Conservation (phyloP, 2,329 filamentous ascomycete genomes). For the Neofusicoccum sp. region DNA sequence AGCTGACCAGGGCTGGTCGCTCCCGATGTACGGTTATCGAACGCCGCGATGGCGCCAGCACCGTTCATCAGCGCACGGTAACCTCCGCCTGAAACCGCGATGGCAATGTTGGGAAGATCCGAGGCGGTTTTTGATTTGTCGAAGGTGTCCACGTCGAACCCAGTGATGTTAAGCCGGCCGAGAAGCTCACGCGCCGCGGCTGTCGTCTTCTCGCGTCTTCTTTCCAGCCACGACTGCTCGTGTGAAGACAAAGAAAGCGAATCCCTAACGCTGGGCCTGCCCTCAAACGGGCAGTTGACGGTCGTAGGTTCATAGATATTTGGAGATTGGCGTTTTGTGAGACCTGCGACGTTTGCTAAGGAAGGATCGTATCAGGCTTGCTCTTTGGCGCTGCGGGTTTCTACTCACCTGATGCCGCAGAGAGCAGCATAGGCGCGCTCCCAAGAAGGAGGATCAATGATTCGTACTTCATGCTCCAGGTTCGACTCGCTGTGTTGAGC, state of each 20-base stretch:
- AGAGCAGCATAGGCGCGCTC: too few relatives aligned
- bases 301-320: conserved; percentile 69
- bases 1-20: conserved; percentile 65
- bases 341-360: too few relatives aligned
- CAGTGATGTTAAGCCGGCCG: conserved; percentile 66
- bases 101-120: conserved; percentile 65
- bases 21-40: conserved; percentile 68
- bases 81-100: conserved; percentile 80
- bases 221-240: conserved; percentile 72
- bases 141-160: conserved; percentile 69
- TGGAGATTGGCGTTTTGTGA: conserved; percentile 45
- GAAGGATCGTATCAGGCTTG: too few relatives aligned
- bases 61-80: conserved; percentile 83
- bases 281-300: conserved; percentile 64
- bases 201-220: conserved; percentile 71
- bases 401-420: too few relatives aligned
- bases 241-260: conserved; percentile 63
- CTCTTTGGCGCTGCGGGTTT: too few relatives aligned
- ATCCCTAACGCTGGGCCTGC: conserved; percentile 65
- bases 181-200: conserved; percentile 74
- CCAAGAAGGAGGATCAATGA: too few relatives aligned
- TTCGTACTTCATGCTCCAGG: too few relatives aligned
- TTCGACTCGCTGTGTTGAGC: too few relatives aligned
- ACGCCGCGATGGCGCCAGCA: conserved; percentile 76
- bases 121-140: conserved; percentile 57